Conservation (phyloP, 352 stramenopile genomes). For the Globisporangium barbulae region DNA sequence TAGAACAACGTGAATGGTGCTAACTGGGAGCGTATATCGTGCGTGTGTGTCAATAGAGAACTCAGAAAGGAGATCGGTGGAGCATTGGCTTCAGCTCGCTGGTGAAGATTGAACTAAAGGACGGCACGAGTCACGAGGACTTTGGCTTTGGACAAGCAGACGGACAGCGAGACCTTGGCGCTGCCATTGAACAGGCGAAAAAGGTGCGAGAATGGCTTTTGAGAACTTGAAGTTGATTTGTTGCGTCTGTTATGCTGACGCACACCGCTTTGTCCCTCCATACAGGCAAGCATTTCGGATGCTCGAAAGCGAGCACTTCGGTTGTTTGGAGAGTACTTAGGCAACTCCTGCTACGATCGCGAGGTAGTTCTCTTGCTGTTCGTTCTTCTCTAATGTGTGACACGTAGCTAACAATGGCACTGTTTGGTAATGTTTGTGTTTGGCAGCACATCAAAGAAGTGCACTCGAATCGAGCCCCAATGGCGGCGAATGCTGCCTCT, state of each 20-base stretch:
- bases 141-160: conserved; percentile 79
- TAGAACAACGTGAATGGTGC: not conserved
- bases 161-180: conserved; percentile 67
- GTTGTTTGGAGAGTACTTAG: conserved; percentile 83
- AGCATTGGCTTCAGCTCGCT: conserved; percentile 74
- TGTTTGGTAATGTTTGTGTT: not conserved
- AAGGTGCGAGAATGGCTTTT: conserved; percentile 32
- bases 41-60: conserved; percentile 30
- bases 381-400: not conserved
- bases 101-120: conserved; percentile 84
- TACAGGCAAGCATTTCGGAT: conserved; percentile 76
- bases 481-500: conserved; percentile 9
- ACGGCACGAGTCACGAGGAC: conserved; percentile 81
- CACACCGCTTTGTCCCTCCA: no score
- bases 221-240: not conserved
- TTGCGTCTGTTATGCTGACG: not conserved
- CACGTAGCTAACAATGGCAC: not conserved
- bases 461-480: conserved; percentile 44
- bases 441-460: conserved; percentile 68
- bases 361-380: conserved; percentile 28
- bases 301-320: conserved; percentile 73
- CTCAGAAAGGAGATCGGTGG: conserved; percentile 71
- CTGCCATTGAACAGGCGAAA: conserved; percentile 80
- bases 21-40: conserved; percentile 1
- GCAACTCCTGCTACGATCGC: conserved; percentile 87